Evolutionary conservation across 495 filamentous ascomycete species (phyloP).

Genomic region (Venustampulla echinocandica): DNA sequence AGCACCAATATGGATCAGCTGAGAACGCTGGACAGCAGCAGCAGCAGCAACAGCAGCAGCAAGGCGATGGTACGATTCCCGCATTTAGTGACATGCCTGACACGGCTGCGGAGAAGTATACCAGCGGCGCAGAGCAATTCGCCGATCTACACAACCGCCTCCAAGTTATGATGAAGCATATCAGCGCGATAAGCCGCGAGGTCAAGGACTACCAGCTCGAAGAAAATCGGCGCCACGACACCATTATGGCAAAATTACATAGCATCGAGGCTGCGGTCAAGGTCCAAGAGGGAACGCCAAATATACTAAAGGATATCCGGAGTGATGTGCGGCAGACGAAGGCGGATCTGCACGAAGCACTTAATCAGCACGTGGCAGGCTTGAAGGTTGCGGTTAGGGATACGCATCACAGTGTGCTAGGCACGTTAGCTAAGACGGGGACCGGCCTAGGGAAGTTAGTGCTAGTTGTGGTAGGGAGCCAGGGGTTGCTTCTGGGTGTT

Average conservation of each 20-base stretch:
- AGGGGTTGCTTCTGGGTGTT: slow-evolving; percentile 55
- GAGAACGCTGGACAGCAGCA: slow-evolving; percentile 20
- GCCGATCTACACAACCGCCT: slow-evolving; percentile 73
- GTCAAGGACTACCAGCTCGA: slow-evolving; percentile 35
- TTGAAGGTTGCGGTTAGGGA: slow-evolving; percentile 65
- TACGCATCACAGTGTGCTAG: slow-evolving; percentile 57
- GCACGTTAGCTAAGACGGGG: slow-evolving; percentile 38
- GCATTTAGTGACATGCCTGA: slow-evolving; percentile 10
- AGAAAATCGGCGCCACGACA: slow-evolving; percentile 51
- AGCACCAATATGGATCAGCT: slow-evolving; percentile 14
- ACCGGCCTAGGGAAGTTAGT: slow-evolving; percentile 65
- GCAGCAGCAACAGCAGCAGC: slow-evolving; percentile 22
- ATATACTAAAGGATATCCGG: slow-evolving; percentile 52
- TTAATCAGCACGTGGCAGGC: slow-evolving; percentile 57
- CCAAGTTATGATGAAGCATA: slow-evolving; percentile 63
- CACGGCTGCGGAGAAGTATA: slow-evolving; percentile 13
- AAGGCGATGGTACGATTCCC: slow-evolving; percentile 21
- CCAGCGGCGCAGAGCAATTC: slow-evolving; percentile 50
- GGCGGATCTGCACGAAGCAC: slow-evolving; percentile 53
- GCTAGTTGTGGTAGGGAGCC: slow-evolving; percentile 65
- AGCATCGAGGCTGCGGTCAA: slow-evolving; percentile 33
- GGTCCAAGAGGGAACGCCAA: slow-evolving; percentile 53
- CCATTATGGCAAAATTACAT: slow-evolving; percentile 34
- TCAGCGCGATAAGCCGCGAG: slow-evolving; percentile 59
- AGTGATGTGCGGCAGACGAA: slow-evolving; percentile 52